Evolutionary conservation across 495 filamentous ascomycete species (phyloP), one percentile per base, ranked within the genome.

Genomic region (Pyronema domesticum): DNA sequence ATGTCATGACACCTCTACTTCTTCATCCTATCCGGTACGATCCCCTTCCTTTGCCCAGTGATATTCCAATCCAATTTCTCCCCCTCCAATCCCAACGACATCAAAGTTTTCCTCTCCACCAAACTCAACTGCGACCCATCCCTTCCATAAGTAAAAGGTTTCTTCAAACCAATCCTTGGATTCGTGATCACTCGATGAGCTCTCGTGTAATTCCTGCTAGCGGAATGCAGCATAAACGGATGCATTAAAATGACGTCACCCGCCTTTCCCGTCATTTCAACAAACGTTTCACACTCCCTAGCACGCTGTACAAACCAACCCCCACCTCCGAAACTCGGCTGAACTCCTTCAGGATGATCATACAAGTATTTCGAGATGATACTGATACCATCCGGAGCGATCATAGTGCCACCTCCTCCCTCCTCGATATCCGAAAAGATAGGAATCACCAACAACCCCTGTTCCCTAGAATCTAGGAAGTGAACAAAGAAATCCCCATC

Each of bases 401-500:
- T 71, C 65, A 80, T 70, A 10, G 82, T 86, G n/a, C 79, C 82
- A 15, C 83, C 83, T 3, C 77, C 82, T 55, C 70, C 68, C 1
- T 73, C 62, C 23, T 68, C 63, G 53, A 85, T 79, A 60, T 85
- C 80, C 8, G 72, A 79, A 67, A 82, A 86, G 15, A 85, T 58
- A 3, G 82, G 81, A 46, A 80, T 83, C 14, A 86, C 79, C 0
- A 86, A 69, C 45, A 86, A 65, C 0, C 71, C 82, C 65, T 87
- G 82, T 68, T 86, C 82, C 0, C 77, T 77, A 45, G 76, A 81
- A 66, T 86, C 82, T 13, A 87, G 71, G 59, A 79, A 86, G 69
- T 85, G 81, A 11, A 81, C 72, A 67, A 86, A 85, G 66, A 84
- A 85, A 59, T 85, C 82, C 0, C 82, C 82, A 67, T 86, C 82